phyloP scores from a whole-genome alignment of 1,139 yeast species.

The Geotrichum klebahnii region DNA sequence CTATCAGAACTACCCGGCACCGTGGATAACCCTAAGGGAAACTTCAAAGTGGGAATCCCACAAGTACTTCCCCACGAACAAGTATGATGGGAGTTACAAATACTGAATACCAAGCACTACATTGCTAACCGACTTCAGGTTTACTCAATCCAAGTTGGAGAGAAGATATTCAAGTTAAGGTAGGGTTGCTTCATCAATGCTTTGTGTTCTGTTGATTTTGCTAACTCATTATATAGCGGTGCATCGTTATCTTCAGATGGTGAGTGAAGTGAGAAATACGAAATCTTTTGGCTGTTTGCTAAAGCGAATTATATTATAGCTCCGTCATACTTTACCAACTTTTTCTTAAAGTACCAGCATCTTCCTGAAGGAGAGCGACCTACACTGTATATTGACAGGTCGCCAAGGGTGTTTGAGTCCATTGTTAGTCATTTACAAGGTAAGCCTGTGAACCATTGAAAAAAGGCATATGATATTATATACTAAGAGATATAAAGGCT shows the following conservation, averaged over 20 bases:
- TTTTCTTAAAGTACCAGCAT: constrained; percentile 37
- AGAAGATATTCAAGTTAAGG: constrained; percentile 38
- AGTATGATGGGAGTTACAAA: constrained; percentile 2
- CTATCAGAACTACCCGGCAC: constrained; percentile 23
- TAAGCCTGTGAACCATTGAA: background rate
- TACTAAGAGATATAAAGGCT: constrained; percentile 33
- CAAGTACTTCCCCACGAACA: constrained; percentile 57
- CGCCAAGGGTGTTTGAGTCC: constrained; percentile 63
- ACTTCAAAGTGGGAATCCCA: constrained; percentile 51
- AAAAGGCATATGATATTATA: background rate
- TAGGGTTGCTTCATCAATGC: constrained; percentile 3
- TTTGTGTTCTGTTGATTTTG: background rate
- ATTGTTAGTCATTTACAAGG: constrained; percentile 67
- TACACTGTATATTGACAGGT: constrained; percentile 67
- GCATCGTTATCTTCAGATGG: constrained; percentile 81
- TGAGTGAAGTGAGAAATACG: background rate
- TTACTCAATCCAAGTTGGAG: constrained; percentile 72
- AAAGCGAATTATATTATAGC: constrained; percentile 25
- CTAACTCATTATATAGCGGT: constrained; percentile 49
- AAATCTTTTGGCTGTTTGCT: background rate
- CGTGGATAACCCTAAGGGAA: constrained; percentile 21
- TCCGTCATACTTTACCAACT: constrained; percentile 50
- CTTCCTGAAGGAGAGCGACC: constrained; percentile 35
- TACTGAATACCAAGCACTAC: background rate
- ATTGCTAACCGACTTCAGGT: constrained; percentile 41